A percentile compares a stretch with the other conserved stretches of the same genome.
Evolutionary conservation across 805 yeast species (phyloP).

Genomic region (Lipomyces spencermartinsiae): DNA sequence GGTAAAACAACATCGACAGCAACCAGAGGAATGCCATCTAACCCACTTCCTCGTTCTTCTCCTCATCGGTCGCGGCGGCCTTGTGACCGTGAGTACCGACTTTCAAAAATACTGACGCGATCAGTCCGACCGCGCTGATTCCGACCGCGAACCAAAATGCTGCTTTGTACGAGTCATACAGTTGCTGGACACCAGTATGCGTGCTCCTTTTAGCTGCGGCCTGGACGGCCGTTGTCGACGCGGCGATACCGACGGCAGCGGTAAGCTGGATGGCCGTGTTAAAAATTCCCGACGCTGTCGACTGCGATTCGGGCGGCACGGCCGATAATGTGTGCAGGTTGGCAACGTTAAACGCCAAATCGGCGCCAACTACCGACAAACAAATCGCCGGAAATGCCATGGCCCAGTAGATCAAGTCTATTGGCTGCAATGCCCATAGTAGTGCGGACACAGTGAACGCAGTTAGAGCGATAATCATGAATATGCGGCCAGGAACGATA

Average conservation of each 20-base stretch:
- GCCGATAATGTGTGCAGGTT: constrained; percentile 53
- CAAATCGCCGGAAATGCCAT: constrained; percentile 56
- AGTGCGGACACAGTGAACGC: constrained; percentile 50
- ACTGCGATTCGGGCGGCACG: constrained; percentile 50
- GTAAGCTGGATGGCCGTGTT: constrained; percentile 54
- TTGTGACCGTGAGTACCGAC: constrained; percentile 45
- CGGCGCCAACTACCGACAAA: constrained; percentile 56
- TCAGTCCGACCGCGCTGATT: constrained; percentile 43
- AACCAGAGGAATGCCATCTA: no score
- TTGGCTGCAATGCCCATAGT: constrained; percentile 54
- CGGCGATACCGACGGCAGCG: constrained; percentile 53
- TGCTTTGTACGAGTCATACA: constrained; percentile 29
- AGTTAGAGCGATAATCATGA: constrained; percentile 48
- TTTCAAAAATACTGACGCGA: constrained; percentile 44
- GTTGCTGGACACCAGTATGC: constrained; percentile 11
- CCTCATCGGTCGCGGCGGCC: not conserved
- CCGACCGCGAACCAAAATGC: constrained; percentile 47
- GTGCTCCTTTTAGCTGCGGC: constrained; percentile 38
- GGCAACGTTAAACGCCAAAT: constrained; percentile 55
- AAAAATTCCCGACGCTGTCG: constrained; percentile 58
- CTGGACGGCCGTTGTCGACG: constrained; percentile 51
- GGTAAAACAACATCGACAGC: no score
- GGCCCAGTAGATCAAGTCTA: constrained; percentile 51
- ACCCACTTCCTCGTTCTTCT: not conserved
- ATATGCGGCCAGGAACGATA: constrained; percentile 51